Evolutionary conservation across 371 early-diverging fungal genomes (phyloP).

Genomic region (Apophysomyces ossiformis): DNA sequence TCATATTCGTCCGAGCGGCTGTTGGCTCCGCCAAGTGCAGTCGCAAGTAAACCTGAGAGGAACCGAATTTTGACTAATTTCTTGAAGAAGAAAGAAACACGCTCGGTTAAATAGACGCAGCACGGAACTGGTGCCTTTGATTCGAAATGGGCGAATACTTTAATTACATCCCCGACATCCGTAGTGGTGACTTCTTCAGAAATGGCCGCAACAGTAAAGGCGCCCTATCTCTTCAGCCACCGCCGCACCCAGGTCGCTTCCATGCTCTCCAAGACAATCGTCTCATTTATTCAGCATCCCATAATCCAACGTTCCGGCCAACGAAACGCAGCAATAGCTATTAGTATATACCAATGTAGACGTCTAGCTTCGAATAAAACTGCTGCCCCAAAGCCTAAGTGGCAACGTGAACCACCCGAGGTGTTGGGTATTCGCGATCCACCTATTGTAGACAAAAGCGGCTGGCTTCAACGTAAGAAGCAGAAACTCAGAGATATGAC

Average conservation of each 20-base stretch:
- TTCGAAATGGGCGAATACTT: too few species aligned
- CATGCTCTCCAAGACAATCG: background rate
- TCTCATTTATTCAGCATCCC: background rate
- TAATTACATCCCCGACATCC: too few species aligned
- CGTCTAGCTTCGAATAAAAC: background rate
- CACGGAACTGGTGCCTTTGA: too few species aligned
- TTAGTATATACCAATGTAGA: background rate
- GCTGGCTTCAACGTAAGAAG: slow-evolving; percentile 45
- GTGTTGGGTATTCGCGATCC: slow-evolving; percentile 44
- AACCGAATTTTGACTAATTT: slow-evolving; percentile 46
- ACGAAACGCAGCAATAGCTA: slow-evolving; percentile 7
- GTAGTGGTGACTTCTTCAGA: background rate
- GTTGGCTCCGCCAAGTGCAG: slow-evolving; percentile 45
- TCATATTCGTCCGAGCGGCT: slow-evolving; percentile 28
- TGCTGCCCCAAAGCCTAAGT: slow-evolving; percentile 15
- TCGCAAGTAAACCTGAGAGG: slow-evolving; percentile 50
- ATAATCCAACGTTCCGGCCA: background rate
- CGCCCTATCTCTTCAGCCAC: background rate
- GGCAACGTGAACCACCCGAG: slow-evolving; percentile 36
- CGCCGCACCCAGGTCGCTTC: background rate
- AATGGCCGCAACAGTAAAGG: background rate
- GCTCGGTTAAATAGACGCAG: background rate
- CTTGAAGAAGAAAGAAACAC: slow-evolving; percentile 9
- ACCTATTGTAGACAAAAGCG: slow-evolving; percentile 41
- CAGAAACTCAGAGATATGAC: slow-evolving; percentile 48